Conservation (phyloP, 768 basidiomycete species). For the Boletellus ananas region DNA sequence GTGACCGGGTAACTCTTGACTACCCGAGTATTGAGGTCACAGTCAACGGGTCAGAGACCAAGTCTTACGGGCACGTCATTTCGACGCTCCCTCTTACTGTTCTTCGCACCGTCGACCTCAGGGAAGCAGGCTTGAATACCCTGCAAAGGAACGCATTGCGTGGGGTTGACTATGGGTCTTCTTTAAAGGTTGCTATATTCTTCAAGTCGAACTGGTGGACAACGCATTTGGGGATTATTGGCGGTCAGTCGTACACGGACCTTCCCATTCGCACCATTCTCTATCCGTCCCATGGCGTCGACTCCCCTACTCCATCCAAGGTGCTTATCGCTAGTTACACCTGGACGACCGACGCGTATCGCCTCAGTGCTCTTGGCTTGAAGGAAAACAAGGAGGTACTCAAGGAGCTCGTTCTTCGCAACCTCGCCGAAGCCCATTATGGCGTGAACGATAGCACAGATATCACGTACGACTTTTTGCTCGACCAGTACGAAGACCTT, state of each 20-base stretch:
- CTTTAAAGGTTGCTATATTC: slow-evolving; percentile 41
- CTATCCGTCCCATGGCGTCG: slow-evolving; percentile 41
- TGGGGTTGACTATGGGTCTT: slow-evolving; percentile 33
- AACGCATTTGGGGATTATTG: slow-evolving; percentile 30
- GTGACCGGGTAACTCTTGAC: too few relatives aligned
- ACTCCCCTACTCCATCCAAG: slow-evolving; percentile 17
- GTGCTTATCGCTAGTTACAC: slow-evolving; percentile 40
- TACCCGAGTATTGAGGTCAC: too few relatives aligned
- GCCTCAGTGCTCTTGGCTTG: slow-evolving; percentile 35
- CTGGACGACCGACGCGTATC: slow-evolving; percentile 38
- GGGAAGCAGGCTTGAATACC: slow-evolving; percentile 21
- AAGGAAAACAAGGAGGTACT: slow-evolving; percentile 13
- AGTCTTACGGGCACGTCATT: slow-evolving; percentile 38
- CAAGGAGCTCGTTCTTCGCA: slow-evolving; percentile 24
- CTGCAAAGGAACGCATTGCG: slow-evolving; percentile 38
- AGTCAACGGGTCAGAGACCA: too few relatives aligned
- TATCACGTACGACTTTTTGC: slow-evolving; percentile 18
- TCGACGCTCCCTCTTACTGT: slow-evolving; percentile 37
- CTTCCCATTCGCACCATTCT: slow-evolving; percentile 38
- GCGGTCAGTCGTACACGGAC: slow-evolving; percentile 43
- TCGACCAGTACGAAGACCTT: slow-evolving; percentile 19
- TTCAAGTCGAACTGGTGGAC: slow-evolving; percentile 45
- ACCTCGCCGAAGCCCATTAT: slow-evolving; percentile 20
- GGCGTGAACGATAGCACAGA: neutral
- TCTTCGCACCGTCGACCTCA: slow-evolving; percentile 35